Conservation (phyloP, 2,329 filamentous ascomycete genomes). For the Botrytis squamosa region DNA sequence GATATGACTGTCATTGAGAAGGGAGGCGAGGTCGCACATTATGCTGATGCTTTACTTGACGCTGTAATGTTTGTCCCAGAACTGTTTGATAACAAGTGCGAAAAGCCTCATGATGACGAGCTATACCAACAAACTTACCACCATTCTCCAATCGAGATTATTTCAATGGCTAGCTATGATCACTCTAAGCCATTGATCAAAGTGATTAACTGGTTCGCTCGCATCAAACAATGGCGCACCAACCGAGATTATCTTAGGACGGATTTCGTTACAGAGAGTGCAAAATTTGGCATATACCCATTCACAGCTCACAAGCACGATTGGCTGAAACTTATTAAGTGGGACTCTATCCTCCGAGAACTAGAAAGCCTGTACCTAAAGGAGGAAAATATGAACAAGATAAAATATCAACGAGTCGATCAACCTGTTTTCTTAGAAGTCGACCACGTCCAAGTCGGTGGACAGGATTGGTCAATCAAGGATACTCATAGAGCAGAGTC, state of each 20-base stretch:
- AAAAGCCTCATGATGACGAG: background rate
- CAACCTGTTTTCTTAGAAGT: background rate
- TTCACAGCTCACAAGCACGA: background rate
- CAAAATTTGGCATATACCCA: background rate
- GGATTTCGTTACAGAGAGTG: background rate
- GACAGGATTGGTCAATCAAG: background rate
- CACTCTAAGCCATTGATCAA: background rate
- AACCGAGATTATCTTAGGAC: background rate
- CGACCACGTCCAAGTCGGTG: accelerated
- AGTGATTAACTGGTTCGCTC: background rate
- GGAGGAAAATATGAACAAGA: background rate
- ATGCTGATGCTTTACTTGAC: background rate
- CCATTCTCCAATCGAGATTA: background rate
- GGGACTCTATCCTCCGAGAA: background rate
- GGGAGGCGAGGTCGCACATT: background rate
- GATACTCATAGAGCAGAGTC: background rate
- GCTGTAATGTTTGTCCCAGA: background rate
- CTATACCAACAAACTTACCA: background rate
- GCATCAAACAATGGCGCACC: background rate
- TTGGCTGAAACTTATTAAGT: background rate
- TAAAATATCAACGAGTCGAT: background rate
- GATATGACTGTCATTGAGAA: background rate
- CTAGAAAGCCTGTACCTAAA: background rate
- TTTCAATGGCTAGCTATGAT: background rate
- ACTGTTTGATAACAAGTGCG: background rate